Evolutionary conservation across 176 grass and related monocot species (phyloP).

Genomic region (Zea mays): DNA sequence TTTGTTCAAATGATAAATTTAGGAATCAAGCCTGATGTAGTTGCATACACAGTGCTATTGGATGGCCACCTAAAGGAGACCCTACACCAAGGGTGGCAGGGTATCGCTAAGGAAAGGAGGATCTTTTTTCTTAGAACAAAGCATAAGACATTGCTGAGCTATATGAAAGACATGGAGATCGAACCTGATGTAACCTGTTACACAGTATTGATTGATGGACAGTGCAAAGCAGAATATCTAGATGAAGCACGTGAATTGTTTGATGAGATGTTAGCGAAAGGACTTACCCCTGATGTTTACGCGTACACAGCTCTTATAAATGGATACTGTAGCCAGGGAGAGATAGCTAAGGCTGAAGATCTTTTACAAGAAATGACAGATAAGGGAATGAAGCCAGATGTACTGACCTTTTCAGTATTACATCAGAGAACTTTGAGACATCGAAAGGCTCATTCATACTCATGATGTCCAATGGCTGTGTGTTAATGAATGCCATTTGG

Average conservation of each 20-base stretch:
- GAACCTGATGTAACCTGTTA: slow-evolving; percentile 71
- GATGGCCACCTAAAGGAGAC: slow-evolving; percentile 44
- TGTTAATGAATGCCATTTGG: slow-evolving; percentile 14
- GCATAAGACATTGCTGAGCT: slow-evolving; percentile 29
- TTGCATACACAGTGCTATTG: slow-evolving; percentile 45
- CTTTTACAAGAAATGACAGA: slow-evolving; percentile 70
- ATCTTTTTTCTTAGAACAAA: slow-evolving; percentile 46
- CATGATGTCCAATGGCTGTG: slow-evolving; percentile 8
- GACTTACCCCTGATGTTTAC: slow-evolving; percentile 57
- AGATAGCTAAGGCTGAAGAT: slow-evolving; percentile 56
- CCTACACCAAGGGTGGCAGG: slow-evolving; percentile 33
- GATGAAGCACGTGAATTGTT: slow-evolving; percentile 57
- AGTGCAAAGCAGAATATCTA: slow-evolving; percentile 65
- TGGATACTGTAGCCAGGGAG: slow-evolving; percentile 67
- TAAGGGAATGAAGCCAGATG: slow-evolving; percentile 49
- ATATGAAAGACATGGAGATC: slow-evolving; percentile 49
- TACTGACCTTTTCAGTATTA: slow-evolving; percentile 51
- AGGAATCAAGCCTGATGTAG: slow-evolving; percentile 67
- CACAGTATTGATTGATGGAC: slow-evolving; percentile 78
- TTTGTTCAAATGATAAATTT: slow-evolving; percentile 57
- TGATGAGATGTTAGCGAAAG: slow-evolving; percentile 66
- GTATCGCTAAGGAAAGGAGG: slow-evolving; percentile 44
- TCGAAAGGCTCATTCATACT: background rate
- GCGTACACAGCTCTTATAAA: slow-evolving; percentile 66
- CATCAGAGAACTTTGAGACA: slow-evolving; percentile 1